These are phyloP conservation scores for Neurospora sublineolata DNA, from an alignment of 495 filamentous ascomycete genomes.

Conservation along the genomic window DNA sequence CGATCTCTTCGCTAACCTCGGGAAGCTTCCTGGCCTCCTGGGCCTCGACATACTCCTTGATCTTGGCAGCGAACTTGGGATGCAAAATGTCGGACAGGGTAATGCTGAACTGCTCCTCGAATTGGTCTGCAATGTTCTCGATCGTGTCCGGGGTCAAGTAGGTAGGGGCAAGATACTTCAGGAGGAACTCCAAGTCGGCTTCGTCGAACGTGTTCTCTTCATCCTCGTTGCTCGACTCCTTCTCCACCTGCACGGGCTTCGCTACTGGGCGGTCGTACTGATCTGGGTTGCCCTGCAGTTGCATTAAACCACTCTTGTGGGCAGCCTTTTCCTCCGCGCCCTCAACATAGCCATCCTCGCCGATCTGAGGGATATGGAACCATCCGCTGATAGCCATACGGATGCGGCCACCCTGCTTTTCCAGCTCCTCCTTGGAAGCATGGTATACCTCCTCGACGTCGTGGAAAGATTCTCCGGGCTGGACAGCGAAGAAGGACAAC, in stretches of 20 bases:
- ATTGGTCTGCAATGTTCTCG: slow-evolving; percentile 65
- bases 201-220: slow-evolving; percentile 46
- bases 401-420: slow-evolving; percentile 57
- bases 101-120: slow-evolving; percentile 71
- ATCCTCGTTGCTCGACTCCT: slow-evolving; percentile 27
- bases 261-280: slow-evolving; percentile 71
- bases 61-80: slow-evolving; percentile 55
- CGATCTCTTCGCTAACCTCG: slow-evolving; percentile 43
- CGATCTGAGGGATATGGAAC: slow-evolving; percentile 95
- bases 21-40: slow-evolving; percentile 44
- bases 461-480: slow-evolving; percentile 94
- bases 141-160: slow-evolving; percentile 93
- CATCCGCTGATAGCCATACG: slow-evolving; percentile 99
- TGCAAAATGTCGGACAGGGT: slow-evolving; percentile 66
- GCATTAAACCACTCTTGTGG: slow-evolving; percentile 76
- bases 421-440: slow-evolving; percentile 35
- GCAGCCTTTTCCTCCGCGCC: slow-evolving; percentile 82
- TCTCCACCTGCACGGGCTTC: slow-evolving; percentile 40
- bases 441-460: slow-evolving; percentile 97
- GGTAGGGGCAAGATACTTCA: slow-evolving; percentile 77
- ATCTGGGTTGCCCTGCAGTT: slow-evolving; percentile 83
- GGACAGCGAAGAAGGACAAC: slow-evolving; percentile 93
- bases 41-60: slow-evolving; percentile 56
- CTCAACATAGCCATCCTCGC: slow-evolving; percentile 83
- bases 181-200: slow-evolving; percentile 70